Conservation (phyloP, 2,329 filamentous ascomycete genomes). For the Ophiocordyceps camponoti-rufipedis region DNA sequence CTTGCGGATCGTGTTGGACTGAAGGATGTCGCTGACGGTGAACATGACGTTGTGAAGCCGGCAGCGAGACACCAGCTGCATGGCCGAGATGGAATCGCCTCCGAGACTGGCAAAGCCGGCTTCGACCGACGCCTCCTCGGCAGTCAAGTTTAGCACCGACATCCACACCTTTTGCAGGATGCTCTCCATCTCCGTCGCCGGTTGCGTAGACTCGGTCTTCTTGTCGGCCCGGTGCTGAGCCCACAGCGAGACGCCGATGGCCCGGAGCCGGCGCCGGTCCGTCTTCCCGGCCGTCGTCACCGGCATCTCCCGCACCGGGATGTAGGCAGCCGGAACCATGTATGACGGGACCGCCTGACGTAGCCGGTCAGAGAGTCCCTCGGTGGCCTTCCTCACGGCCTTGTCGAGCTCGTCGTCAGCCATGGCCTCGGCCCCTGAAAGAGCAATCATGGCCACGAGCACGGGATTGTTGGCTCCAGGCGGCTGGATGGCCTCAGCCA, state of each 20-base stretch:
- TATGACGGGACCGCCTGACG: slow-evolving; percentile 3
- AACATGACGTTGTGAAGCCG: slow-evolving; percentile 11
- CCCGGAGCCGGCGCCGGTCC: slow-evolving; percentile 2
- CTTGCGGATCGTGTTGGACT: slow-evolving; percentile 10
- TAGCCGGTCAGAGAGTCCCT: not conserved
- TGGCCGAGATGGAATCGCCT: slow-evolving; percentile 25
- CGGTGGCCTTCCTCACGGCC: not conserved
- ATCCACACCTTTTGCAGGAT: slow-evolving; percentile 14
- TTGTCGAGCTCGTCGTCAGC: not conserved
- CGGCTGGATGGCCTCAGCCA: slow-evolving; percentile 2
- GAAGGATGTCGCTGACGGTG: slow-evolving; percentile 15
- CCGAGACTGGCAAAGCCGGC: slow-evolving; percentile 21
- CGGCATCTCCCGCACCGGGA: slow-evolving; percentile 3
- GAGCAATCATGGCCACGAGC: slow-evolving; percentile 3
- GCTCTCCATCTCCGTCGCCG: not conserved
- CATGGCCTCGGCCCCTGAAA: not conserved
- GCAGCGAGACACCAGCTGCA: slow-evolving; percentile 21
- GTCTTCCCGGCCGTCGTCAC: slow-evolving; percentile 4
- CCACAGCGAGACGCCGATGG: slow-evolving; percentile 2
- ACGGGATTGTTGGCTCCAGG: slow-evolving; percentile 1
- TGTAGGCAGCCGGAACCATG: slow-evolving; percentile 5
- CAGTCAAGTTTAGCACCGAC: slow-evolving; percentile 17
- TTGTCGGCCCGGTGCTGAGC: not conserved
- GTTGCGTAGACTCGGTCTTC: not conserved
- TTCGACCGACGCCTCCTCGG: slow-evolving; percentile 10